A percentile compares a stretch with the other conserved stretches of the same genome.
Evolutionary conservation across 2,329 filamentous ascomycete species (phyloP).

Genomic region (Bertia moriformis): DNA sequence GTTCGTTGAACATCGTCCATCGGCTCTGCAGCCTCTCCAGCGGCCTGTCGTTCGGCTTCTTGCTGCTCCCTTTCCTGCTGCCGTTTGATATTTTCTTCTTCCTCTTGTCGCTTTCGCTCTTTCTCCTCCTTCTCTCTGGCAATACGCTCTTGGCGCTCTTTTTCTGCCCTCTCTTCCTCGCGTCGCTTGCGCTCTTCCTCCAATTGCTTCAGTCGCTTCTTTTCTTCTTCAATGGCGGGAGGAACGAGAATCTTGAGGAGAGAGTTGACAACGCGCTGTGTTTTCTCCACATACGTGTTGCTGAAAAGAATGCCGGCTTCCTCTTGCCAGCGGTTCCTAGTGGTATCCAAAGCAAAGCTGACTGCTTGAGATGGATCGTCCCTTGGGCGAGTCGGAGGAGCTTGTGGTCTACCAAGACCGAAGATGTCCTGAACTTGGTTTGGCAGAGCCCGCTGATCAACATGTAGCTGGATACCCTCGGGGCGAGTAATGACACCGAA

Average conservation of each 20-base stretch:
- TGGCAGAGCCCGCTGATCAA: not conserved
- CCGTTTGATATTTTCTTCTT: slow-evolving; percentile 10
- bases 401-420: not conserved
- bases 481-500: not conserved
- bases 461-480: not conserved
- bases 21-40: slow-evolving; percentile 55
- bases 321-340: slow-evolving; percentile 70
- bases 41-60: slow-evolving; percentile 50
- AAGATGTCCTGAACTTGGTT: not conserved
- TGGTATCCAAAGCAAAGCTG: slow-evolving; percentile 58
- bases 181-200: slow-evolving; percentile 23
- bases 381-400: slow-evolving; percentile 15
- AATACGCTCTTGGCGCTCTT: not conserved
- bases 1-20: slow-evolving; percentile 55
- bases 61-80: slow-evolving; percentile 32
- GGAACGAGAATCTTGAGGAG: slow-evolving; percentile 66
- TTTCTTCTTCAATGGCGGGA: slow-evolving; percentile 69
- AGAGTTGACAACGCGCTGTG: slow-evolving; percentile 49
- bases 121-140: not conserved
- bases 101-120: slow-evolving; percentile 38
- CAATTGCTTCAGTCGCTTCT: slow-evolving; percentile 46
- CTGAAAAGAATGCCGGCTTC: slow-evolving; percentile 81
- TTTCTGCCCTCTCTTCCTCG: not conserved
- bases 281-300: slow-evolving; percentile 50
- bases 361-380: slow-evolving; percentile 62